phyloP scores from a whole-genome alignment of 139 green algal genomes.

The Chlamydomonas schloesseri region DNA sequence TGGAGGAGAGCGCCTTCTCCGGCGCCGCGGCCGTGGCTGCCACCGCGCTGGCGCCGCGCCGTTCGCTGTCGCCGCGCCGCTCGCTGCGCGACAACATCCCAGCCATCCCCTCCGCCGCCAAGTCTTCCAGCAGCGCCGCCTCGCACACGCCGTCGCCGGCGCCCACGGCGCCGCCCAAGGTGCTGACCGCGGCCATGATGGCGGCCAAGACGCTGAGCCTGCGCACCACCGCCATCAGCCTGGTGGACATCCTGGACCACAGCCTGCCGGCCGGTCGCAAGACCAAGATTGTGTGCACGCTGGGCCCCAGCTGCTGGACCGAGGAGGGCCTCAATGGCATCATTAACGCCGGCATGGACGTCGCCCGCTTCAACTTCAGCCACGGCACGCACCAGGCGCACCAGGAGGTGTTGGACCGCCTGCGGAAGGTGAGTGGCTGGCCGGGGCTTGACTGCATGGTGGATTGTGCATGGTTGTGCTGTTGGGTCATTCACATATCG shows the following conservation, averaged over 20 bases:
- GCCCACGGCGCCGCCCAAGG: too few species aligned
- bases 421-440: conserved; percentile 52
- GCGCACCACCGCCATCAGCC: conserved; percentile 53
- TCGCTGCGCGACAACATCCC: too few species aligned
- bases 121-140: background rate
- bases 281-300: conserved; percentile 81
- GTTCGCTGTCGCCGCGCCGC: too few species aligned
- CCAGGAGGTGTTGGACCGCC: conserved; percentile 63
- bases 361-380: conserved; percentile 90
- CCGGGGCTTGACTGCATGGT: background rate
- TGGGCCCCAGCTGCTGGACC: conserved; percentile 73
- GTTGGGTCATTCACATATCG: too few species aligned
- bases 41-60: too few species aligned
- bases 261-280: conserved; percentile 10
- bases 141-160: too few species aligned
- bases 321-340: conserved; percentile 63
- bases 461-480: too few species aligned
- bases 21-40: too few species aligned
- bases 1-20: too few species aligned
- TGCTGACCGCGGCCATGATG: background rate
- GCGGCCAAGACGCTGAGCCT: conserved; percentile 56
- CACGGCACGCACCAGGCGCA: conserved; percentile 82
- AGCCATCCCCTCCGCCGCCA: too few species aligned
- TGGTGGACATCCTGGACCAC: conserved; percentile 51
- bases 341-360: conserved; percentile 75